Evolutionary conservation across 1,139 yeast genomes (phyloP).

Genomic region (Yamadazyma siamensis): DNA sequence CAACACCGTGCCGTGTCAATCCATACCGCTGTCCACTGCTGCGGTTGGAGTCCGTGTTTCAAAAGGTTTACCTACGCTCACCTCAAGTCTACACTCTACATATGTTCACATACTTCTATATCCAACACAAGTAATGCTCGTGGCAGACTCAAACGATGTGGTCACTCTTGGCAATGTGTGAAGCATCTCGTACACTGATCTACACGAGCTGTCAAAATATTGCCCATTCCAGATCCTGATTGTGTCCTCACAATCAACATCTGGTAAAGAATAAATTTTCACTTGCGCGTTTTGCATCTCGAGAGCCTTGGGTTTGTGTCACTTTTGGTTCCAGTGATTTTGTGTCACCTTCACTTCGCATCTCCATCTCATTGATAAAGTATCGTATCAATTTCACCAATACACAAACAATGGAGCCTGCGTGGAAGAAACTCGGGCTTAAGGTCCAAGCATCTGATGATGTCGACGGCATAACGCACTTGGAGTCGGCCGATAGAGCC

Average conservation of each 20-base stretch:
- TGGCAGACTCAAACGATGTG: slow-evolving; percentile 58
- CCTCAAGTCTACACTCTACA: too few relatives aligned
- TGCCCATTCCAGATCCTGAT: slow-evolving; percentile 7
- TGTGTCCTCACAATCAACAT: neutral
- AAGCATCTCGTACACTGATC: slow-evolving; percentile 12
- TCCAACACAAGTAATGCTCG: slow-evolving; percentile 41
- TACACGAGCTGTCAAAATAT: slow-evolving; percentile 13
- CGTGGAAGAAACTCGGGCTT: slow-evolving; percentile 87
- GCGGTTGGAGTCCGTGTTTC: too few relatives aligned
- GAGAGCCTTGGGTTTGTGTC: too few relatives aligned
- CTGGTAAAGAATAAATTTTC: neutral
- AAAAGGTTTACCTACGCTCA: too few relatives aligned
- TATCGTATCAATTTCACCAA: neutral
- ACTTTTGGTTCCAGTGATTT: neutral
- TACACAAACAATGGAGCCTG: slow-evolving; percentile 49
- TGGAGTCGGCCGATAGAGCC: slow-evolving; percentile 43
- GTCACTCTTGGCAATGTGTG: slow-evolving; percentile 19
- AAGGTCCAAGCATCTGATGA: slow-evolving; percentile 45
- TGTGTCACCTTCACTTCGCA: neutral
- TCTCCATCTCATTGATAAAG: slow-evolving; percentile 3
- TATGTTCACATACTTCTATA: slow-evolving; percentile 54
- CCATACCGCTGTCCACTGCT: too few relatives aligned
- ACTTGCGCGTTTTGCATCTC: too few relatives aligned
- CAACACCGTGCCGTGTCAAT: too few relatives aligned
- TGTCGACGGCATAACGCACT: slow-evolving; percentile 30